These are phyloP conservation scores for Ogataea sp. DNA, from an alignment of 805 yeast genomes.

Conservation along the genomic window DNA sequence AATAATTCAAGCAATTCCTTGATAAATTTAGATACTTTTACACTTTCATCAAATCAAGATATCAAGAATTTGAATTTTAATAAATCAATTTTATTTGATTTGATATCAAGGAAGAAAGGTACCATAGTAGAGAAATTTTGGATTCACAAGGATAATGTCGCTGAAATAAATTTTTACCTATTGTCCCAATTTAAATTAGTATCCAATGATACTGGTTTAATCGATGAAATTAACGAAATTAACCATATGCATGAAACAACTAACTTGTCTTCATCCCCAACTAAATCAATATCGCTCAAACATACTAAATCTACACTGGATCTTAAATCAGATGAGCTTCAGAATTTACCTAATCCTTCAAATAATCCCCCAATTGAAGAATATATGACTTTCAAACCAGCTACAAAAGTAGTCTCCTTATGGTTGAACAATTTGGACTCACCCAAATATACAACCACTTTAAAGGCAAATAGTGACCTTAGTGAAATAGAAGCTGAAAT, in stretches of 20 bases:
- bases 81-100: conserved; percentile 27
- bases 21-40: conserved; percentile 17
- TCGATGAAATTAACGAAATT: conserved; percentile 11
- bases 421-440: conserved; percentile 24
- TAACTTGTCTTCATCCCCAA: neutral
- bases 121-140: conserved; percentile 34
- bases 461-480: too few species aligned
- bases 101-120: conserved; percentile 26
- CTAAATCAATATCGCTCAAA: conserved; percentile 6
- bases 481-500: conserved; percentile 13
- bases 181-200: conserved; percentile 33
- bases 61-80: neutral
- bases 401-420: conserved; percentile 16
- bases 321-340: conserved; percentile 2
- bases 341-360: neutral
- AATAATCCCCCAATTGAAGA: conserved; percentile 1
- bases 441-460: neutral
- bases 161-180: conserved; percentile 41
- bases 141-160: conserved; percentile 54
- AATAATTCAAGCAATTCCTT: conserved; percentile 2
- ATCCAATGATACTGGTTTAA: conserved; percentile 23
- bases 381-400: conserved; percentile 17
- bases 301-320: conserved; percentile 11
- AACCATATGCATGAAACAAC: neutral
- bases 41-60: conserved; percentile 6